Conservation (phyloP, 2,329 filamentous ascomycete species). For the Thyridium curvatum region DNA sequence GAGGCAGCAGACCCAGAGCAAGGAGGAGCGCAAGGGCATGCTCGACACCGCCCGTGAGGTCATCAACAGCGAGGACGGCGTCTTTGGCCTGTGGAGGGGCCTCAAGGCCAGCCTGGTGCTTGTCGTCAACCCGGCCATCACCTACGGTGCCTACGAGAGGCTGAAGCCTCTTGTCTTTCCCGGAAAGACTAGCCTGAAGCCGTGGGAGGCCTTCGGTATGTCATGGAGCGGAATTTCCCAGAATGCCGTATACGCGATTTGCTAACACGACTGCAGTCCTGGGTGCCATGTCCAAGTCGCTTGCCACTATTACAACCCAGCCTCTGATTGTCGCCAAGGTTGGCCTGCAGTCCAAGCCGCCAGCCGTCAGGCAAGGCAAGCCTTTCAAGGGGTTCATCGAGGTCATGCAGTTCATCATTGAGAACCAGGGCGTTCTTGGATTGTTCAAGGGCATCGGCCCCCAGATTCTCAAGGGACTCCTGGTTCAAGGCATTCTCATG, state of each 20-base stretch:
- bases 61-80: conserved; percentile 82
- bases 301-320: conserved; percentile 89
- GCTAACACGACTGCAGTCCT: conserved; percentile 51
- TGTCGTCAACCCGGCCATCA: conserved; percentile 94
- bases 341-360: conserved; percentile 87
- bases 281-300: conserved; percentile 84
- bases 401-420: conserved; percentile 89
- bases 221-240: conserved; percentile 14
- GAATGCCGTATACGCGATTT: conserved; percentile 1
- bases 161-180: conserved; percentile 74
- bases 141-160: conserved; percentile 93
- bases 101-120: conserved; percentile 93
- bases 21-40: conserved; percentile 77
- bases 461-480: conserved; percentile 83
- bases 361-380: conserved; percentile 75
- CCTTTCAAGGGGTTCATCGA: conserved; percentile 91
- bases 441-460: conserved; percentile 96
- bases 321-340: conserved; percentile 98
- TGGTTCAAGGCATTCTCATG: conserved; percentile 96
- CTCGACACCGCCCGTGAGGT: conserved; percentile 86
- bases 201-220: conserved; percentile 89
- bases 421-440: conserved; percentile 76
- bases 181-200: conserved; percentile 65
- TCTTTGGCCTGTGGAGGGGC: conserved; percentile 85
- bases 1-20: conserved; percentile 87